Base-by-base conservation (phyloP, 768 basidiomycete species). In the Rhizopogon roseolus region DNA sequence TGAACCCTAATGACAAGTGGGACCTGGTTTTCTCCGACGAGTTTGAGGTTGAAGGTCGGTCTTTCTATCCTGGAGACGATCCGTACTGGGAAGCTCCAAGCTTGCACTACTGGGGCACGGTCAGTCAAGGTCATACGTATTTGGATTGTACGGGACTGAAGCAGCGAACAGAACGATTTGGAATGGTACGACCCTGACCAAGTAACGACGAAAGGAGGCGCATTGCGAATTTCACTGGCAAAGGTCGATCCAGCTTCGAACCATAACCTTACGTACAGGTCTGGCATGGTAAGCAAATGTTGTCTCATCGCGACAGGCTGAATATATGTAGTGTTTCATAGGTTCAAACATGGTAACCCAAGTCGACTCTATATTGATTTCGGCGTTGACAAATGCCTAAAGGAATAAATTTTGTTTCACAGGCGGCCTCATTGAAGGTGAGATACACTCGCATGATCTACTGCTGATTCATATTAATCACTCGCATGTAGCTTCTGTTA, bases 371-470 rank as follows among this genome's bases (percentile, higher is more conserved):
- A 34, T 19, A 11, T 25, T 53, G 4, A 11, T 1, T 52, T 25
- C 22, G 36, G 14, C n/a, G 10, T 37, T 53, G 37, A 52, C 19
- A 3, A 27, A 4, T 22, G 9, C 16, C n/a, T 22, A 32, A 5
- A 71, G 73, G 79, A 86, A 85, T 66, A 84, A 85, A 70, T 83
- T 94, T 58, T 92, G 88, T 67, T 91, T 92, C 65, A 89, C 88
- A 9, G 86, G 86, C 6, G 90, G 90, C 40, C 67, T 88, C 48
- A 76, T 90, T 49, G 88, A 83, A 70, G 63, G 67, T 69, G 46
- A 10, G 14, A 37, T 22, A 42, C 44, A n/a, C 8, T 10, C 11
- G 13, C 16, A 0, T 14, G 34, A 8, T 39, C 0, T 28, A 7
- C 9, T 22, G 13, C 29, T 8, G 9, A 27, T 37, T 11, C 29